These are phyloP conservation scores for Ustilago curta DNA, from an alignment of 1,284 basidiomycete species.

Conservation along the genomic window DNA sequence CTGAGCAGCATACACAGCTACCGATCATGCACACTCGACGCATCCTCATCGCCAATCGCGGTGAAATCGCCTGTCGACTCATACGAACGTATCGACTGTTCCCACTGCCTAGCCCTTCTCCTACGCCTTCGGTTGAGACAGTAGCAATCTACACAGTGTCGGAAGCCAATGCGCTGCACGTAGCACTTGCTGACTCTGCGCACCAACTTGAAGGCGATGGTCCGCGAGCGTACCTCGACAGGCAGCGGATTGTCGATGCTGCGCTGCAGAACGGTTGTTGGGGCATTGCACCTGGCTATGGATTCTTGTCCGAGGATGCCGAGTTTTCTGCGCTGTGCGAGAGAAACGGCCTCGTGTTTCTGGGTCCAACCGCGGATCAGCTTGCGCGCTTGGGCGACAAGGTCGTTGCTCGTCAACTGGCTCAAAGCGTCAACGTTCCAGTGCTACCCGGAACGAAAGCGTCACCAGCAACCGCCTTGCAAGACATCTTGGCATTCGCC, in stretches of 20 bases:
- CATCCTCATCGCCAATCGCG: constrained; percentile 68
- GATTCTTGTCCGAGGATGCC: constrained; percentile 39
- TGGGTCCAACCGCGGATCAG: constrained; percentile 28
- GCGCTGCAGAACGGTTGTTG: constrained; percentile 73
- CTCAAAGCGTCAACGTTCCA: constrained; percentile 13
- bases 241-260: constrained; percentile 72
- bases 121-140: constrained; percentile 23
- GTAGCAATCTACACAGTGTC: constrained; percentile 34
- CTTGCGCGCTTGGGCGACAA: constrained; percentile 34
- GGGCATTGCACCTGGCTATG: constrained; percentile 44
- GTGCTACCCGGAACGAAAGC: constrained; percentile 25
- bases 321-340: constrained; percentile 35
- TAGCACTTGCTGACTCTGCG: constrained; percentile 11
- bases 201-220: constrained; percentile 61
- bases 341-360: constrained; percentile 17
- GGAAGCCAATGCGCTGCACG: constrained; percentile 40
- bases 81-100: constrained; percentile 40
- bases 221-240: constrained; percentile 53
- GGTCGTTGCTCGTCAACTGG: constrained; percentile 24
- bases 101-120: constrained; percentile 9
- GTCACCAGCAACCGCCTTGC: not conserved
- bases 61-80: constrained; percentile 55
- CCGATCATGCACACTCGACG: constrained; percentile 13
- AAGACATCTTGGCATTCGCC: constrained; percentile 33
- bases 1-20: too few relatives aligned